These are phyloP conservation scores for Phlyctochytrium planicorne DNA, from an alignment of 192 early-diverging fungal genomes.

Conservation along the genomic window DNA sequence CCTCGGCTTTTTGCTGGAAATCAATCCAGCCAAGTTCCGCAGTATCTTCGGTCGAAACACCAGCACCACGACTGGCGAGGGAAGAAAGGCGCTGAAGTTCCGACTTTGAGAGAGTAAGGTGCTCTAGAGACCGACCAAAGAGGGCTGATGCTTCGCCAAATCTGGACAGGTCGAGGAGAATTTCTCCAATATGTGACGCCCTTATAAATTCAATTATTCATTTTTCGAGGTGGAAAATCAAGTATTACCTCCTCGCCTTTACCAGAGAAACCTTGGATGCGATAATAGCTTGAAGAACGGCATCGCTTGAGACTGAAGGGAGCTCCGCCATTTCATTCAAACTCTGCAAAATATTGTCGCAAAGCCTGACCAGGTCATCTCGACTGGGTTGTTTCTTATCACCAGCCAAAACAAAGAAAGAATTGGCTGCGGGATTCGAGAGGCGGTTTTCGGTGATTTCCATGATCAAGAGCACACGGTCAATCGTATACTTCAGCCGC, in stretches of 20 bases:
- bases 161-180: constrained; percentile 45
- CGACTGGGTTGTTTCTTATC: constrained; percentile 44
- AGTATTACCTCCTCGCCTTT: constrained; percentile 57
- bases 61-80: background rate
- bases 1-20: background rate
- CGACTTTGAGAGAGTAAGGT: constrained; percentile 53
- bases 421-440: background rate
- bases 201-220: constrained; percentile 20
- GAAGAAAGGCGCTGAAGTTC: constrained; percentile 16
- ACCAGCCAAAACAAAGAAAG: constrained; percentile 7
- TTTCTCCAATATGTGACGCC: constrained; percentile 48
- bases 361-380: constrained; percentile 66
- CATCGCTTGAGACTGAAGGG: constrained; percentile 45
- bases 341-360: constrained; percentile 52
- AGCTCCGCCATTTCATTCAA: constrained; percentile 58
- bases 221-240: background rate
- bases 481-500: constrained; percentile 50
- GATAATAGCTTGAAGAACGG: constrained; percentile 45
- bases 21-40: background rate
- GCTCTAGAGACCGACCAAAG: constrained; percentile 54
- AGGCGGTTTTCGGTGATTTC: constrained; percentile 40
- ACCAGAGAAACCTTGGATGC: constrained; percentile 47
- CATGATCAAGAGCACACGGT: constrained; percentile 55
- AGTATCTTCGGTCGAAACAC: background rate
- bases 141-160: constrained; percentile 57